Percentiles rank a stretch among this genome's conserved stretches.
These are phyloP conservation scores for Trypanosomatidae sp. DNA, from an alignment of 208 protist genomes.

Conservation along the genomic window DNA sequence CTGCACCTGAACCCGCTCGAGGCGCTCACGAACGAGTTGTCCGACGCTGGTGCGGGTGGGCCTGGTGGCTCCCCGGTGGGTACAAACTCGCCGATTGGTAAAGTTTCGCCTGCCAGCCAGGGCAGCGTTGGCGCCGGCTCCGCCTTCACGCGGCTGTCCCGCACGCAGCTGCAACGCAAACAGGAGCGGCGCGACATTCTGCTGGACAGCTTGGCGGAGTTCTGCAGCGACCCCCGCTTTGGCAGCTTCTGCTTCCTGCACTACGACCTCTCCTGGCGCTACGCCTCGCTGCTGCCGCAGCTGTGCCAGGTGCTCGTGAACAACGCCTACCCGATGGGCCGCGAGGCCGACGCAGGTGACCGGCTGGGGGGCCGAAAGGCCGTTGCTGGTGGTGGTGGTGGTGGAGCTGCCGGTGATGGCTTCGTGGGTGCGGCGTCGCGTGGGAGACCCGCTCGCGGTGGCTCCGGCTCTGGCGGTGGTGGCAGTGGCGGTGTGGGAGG, in stretches of 20 bases:
- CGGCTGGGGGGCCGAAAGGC: too few species aligned
- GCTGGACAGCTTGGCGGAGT: constrained; percentile 83
- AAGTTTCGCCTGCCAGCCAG: constrained; percentile 10
- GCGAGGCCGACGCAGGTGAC: too few species aligned
- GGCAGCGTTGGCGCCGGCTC: constrained; percentile 3
- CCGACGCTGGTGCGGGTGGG: constrained; percentile 1
- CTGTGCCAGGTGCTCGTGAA: constrained; percentile 65
- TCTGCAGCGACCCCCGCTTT: constrained; percentile 74
- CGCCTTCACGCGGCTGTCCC: constrained; percentile 10
- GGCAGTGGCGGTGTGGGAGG: too few species aligned
- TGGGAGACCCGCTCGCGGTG: neutral
- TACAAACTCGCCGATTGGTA: too few species aligned
- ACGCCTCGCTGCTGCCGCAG: constrained; percentile 59
- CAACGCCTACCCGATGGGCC: constrained; percentile 26
- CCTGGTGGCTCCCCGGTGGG: constrained; percentile 4
- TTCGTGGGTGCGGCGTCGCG: neutral
- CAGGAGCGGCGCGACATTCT: constrained; percentile 78
- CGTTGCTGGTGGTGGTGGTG: too few species aligned
- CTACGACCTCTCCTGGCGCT: constrained; percentile 89
- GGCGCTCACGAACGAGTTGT: constrained; percentile 48
- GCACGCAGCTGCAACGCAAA: constrained; percentile 33
- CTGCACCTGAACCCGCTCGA: constrained; percentile 78
- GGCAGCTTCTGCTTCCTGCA: constrained; percentile 75
- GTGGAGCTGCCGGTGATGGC: constrained; percentile 2
- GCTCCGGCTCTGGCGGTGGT: too few species aligned